phyloP scores from a whole-genome alignment of 768 basidiomycete species.

The Xanthoconium purpureum region DNA sequence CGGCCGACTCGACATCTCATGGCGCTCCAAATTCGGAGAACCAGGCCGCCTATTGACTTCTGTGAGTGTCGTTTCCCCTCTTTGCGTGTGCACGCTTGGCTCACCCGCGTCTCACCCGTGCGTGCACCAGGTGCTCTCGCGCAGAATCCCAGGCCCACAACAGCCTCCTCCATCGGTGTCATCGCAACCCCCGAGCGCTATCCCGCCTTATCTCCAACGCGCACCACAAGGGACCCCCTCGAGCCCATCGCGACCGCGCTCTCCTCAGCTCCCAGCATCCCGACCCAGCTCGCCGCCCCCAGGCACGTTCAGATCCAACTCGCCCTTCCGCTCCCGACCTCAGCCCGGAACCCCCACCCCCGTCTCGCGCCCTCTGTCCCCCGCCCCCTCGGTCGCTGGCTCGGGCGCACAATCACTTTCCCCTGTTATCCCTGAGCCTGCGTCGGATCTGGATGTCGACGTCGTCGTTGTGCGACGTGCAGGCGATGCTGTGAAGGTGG shows the following conservation, averaged over 20 bases:
- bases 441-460: constrained; percentile 51
- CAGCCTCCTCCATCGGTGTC: constrained; percentile 23
- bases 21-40: constrained; percentile 84
- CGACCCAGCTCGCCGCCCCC: constrained; percentile 59
- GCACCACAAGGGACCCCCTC: constrained; percentile 35
- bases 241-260: constrained; percentile 51
- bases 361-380: constrained; percentile 30
- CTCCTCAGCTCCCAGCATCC: constrained; percentile 50
- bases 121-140: constrained; percentile 60
- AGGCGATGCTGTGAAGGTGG: constrained; percentile 42
- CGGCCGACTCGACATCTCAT: constrained; percentile 85
- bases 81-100: no score
- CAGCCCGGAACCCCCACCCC: constrained; percentile 30
- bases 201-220: constrained; percentile 76
- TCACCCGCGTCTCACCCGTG: background rate
- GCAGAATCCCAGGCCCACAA: constrained; percentile 62
- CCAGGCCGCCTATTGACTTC: constrained; percentile 86
- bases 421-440: constrained; percentile 16
- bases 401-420: constrained; percentile 19
- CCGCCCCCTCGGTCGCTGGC: constrained; percentile 27
- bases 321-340: constrained; percentile 37
- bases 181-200: constrained; percentile 59
- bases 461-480: constrained; percentile 53
- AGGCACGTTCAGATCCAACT: constrained; percentile 41
- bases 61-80: constrained; percentile 30